Evolutionary conservation across 176 grass and related monocot genomes (phyloP), one percentile per base, ranked within the genome.

Genomic region (Raddia guianensis): DNA sequence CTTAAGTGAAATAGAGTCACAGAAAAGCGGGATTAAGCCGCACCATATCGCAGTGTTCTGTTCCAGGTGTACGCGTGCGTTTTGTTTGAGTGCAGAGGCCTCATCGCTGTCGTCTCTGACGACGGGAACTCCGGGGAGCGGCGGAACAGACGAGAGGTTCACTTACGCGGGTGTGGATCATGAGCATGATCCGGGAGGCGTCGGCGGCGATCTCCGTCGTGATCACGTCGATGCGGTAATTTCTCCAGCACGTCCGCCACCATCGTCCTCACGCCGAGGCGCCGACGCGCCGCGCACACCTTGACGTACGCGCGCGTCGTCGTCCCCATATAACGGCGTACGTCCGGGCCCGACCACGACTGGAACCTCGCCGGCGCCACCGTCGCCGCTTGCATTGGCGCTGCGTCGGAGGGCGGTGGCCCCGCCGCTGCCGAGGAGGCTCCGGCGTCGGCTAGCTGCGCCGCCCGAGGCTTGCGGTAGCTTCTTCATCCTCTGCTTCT

Each of bases 161-260:
- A 90, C 89, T 92, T 82, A 98, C 95, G 44, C 69, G 81, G 43
- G 92, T 57, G 64, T 85, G 86, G 88, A 98, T 79, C 83, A 75
- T 75, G 65, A 91, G 62, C 49, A 86, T 75, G 81, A 32, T 63
- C 49, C 70, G 54, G n/a, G 19, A 64, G 7, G 0, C 43, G 19
- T 92, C 74, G 2, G 86, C 78, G 3, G 19, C 53, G 42, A 94
- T 51, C 13, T 77, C 74, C 32, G 74, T 50, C 1, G 81, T 87
- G 72, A 94, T 15, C 12, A 90, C 80, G 20, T 98, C 88, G 42
- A 94, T 83, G 16, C 35, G 19, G n/a, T 94, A 48, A 48, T 77
- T 87, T 98, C 45, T 89, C 90, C 34, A 98, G 80, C 59, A 91
- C 88, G 11, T 66, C 79, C 9, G 82, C 4, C 12, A 88, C 58